phyloP scores from a whole-genome alignment of 2,329 filamentous ascomycete species.

The Ceratocystis harringtonii region DNA sequence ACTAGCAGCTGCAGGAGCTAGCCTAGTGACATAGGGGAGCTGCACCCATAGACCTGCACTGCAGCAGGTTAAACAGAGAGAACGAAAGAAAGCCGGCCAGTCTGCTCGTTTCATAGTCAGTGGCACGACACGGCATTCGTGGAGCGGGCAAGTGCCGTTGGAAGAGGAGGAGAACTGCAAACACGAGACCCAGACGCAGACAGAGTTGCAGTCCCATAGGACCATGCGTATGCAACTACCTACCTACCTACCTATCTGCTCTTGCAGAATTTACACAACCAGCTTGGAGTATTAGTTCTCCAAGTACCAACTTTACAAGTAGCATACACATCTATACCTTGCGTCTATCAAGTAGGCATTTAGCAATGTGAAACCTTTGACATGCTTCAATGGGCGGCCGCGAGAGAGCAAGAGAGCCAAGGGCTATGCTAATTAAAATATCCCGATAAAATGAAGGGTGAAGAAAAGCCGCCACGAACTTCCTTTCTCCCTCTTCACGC shows the following conservation, averaged over 20 bases:
- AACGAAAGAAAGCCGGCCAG: background rate
- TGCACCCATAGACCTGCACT: background rate
- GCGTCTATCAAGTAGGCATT: background rate
- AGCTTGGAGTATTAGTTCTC: background rate
- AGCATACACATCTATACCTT: background rate
- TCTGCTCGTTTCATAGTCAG: background rate
- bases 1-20: background rate
- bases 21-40: background rate
- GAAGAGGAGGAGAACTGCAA: background rate
- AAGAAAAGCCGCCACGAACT: background rate
- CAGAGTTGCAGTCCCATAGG: no score
- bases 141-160: background rate
- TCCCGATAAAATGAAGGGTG: conserved; percentile 2
- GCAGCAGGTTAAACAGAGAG: background rate
- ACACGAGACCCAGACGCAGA: background rate
- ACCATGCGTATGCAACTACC: background rate
- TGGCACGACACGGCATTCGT: no score
- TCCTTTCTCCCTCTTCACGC: background rate
- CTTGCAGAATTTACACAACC: background rate
- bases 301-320: background rate
- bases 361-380: conserved; percentile 3
- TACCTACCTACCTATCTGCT: background rate
- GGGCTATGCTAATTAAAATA: background rate
- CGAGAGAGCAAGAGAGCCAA: background rate
- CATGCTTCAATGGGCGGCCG: background rate